phyloP scores from a whole-genome alignment of 2,329 filamentous ascomycete species.

The Raffaelea albimanens region DNA sequence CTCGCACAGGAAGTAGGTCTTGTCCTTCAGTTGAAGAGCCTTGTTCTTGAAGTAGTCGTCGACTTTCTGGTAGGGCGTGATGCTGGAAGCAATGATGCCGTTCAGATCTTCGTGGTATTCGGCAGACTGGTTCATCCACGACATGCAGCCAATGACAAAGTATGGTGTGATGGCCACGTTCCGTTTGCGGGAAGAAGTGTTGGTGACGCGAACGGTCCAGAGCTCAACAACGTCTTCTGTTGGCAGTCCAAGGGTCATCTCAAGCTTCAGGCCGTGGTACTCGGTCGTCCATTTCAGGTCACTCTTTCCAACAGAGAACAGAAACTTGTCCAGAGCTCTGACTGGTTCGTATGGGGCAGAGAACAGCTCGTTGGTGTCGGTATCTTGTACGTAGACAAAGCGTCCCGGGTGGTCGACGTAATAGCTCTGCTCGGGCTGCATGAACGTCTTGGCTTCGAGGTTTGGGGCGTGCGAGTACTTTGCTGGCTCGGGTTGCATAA shows the following conservation, averaged over 20 bases:
- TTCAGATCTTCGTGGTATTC: slow-evolving; percentile 38
- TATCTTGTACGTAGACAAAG: slow-evolving; percentile 50
- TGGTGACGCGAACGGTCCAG: slow-evolving; percentile 43
- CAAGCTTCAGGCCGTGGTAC: slow-evolving; percentile 37
- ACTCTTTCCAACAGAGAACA: slow-evolving; percentile 45
- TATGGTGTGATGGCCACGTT: slow-evolving; percentile 45
- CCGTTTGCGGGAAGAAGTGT: slow-evolving; percentile 33
- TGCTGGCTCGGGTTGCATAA: slow-evolving; percentile 51
- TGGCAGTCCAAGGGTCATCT: slow-evolving; percentile 41
- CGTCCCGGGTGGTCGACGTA: slow-evolving; percentile 49
- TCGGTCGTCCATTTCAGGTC: slow-evolving; percentile 45
- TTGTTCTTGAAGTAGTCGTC: slow-evolving; percentile 49
- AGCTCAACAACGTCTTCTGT: slow-evolving; percentile 46
- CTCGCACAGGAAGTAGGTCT: slow-evolving; percentile 47
- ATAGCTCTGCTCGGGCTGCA: slow-evolving; percentile 52
- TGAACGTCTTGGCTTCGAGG: slow-evolving; percentile 48
- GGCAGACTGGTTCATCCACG: slow-evolving; percentile 52
- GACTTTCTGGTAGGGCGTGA: slow-evolving; percentile 48
- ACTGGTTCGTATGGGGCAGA: slow-evolving; percentile 48
- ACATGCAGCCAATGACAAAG: slow-evolving; percentile 51
- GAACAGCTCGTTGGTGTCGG: slow-evolving; percentile 39
- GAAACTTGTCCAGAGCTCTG: slow-evolving; percentile 36
- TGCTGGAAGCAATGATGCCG: slow-evolving; percentile 40
- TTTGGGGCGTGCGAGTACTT: slow-evolving; percentile 52
- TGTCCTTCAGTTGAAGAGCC: slow-evolving; percentile 43